Evolutionary conservation across 768 basidiomycete species (phyloP), one percentile per base, ranked within the genome.

Genomic region (Fistulinella prunicolor): DNA sequence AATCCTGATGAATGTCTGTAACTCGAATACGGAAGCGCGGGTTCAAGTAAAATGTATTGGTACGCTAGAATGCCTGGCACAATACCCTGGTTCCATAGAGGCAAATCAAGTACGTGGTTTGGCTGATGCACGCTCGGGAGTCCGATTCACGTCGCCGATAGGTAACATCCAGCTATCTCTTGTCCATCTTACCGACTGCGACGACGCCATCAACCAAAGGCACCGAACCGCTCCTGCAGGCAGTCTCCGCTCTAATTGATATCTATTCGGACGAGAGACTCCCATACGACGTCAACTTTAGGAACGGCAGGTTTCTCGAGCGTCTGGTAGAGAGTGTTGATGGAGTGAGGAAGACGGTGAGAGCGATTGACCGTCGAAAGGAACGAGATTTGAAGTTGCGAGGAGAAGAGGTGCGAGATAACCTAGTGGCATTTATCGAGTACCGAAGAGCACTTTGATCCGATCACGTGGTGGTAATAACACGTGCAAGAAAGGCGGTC

Each of bases 261-360:
- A 90, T 95, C 43, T 97, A 88, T 65, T 90, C 93, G 4, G 94
- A 97, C 68, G 94, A 97, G 67, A 75, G 68, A 8, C 65, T 81
- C 45, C 77, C 85, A 0, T 93, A 89, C 61, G 94, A 97, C 62
- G 61, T 81, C 48, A 90, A 90, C 63, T 94, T 93, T 72, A 77
- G 81, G 36, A 70, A 83, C 47, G 80, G 80, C 0, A 63, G 68
- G 13, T 88, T 78, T 60, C 67, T 86, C 0, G 74, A 73, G 16
- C 70, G 69, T 42, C 75, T 93, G 6, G 70, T 67, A 13, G 74
- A 70, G n/a, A 78, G 80, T 43, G 73, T 86, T 9, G 85, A 84
- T 37, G 77, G 77, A 12, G 64, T 89, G 23, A 82, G 76, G 58
- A 80, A 78, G 54, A 76, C 73, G 4, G 81, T 89, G 39, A 79